Base-by-base conservation (phyloP, 257 asterid species). In the Solanum ahanhuiri region DNA sequence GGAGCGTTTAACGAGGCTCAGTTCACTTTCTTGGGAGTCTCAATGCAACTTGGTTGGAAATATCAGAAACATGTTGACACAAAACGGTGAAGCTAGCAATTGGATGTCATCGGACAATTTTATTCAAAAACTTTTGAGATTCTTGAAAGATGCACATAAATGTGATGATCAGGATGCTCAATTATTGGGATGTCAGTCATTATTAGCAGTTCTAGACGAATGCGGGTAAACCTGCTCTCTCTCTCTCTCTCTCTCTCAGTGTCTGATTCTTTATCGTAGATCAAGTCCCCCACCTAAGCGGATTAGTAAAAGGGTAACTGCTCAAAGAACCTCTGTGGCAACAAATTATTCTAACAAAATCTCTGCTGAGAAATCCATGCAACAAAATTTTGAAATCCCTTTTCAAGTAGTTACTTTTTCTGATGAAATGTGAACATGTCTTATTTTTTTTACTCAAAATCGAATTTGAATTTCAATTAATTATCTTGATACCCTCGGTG, bases 11-110 rank as follows among this genome's bases (percentile, higher is more conserved):
- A 85, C 89, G 39, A 89, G 89, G 45, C 90, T 93, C 72, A 92
- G 91, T 84, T 83, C 90, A 45, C 94, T 93, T 81, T 90, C 98
- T 15, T 94, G 98, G 98, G 94, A 93, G 85, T 89, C 93, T 86
- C 92, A 85, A 89, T 87, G 94, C 91, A 88, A 23, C 63, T 91
- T 89, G 25, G 91, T 96, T 76, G 92, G 90, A 86, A 91, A 88
- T 85, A 87, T 93, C 22, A 88, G 66, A 87, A 90, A 73, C 88
- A 82, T 88, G 57, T 87, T 92, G 91, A 86, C 85, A 75, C 89
- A 85, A 20, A 87, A 87, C 0, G 86, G 83, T 63, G 92, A 87
- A 88, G 85, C 87, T 89, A 87, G 87, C 87, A 64, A 90, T 22
- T 76, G 60, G 82, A 84, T 89, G 70, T 87, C 92, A 7, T 86